Base-by-base conservation (phyloP, 129 eudicot species). In the Artemisia tridentata region DNA sequence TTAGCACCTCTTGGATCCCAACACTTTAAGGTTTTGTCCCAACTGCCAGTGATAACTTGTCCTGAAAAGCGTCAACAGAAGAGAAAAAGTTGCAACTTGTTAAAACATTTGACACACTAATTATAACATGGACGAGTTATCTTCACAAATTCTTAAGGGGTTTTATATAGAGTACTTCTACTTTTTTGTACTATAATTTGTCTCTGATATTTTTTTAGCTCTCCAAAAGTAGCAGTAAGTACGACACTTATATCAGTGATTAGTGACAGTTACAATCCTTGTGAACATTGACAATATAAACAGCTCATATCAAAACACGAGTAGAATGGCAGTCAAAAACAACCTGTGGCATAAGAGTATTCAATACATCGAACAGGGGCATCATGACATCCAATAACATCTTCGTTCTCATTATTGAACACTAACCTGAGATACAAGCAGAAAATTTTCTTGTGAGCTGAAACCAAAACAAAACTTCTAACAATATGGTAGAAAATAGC, bases 1-100 rank as follows among this genome's bases (percentile, higher is more conserved):
- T 89, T 87, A 53, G 96, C 97, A 69, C 97, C 97, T 84, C 99
- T 86, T 53, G 99, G 99, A 83, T 93, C 99, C 99, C 99, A 93
- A 73, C 99, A 93, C 75, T 93, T 93, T 0, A 93, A 49, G 51
- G 92, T 93, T 82, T 86, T 90, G 88, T 93, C 99, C 97, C 99
- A 93, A 80, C 97, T 93, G 31, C 99, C 99, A 8, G 85, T 89
- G 2, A 93, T 83, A 52, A 93, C 97, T 84, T 93, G 99, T 21
- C 99, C 99, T 90, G 68, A 4, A 31, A 78, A 86, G 63, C 15
- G 25, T 2, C 3, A 5, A 19, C n/a, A 20, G 4, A 31, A 72
- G 70, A 63, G 9, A n/a, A n/a, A 63, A 63, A 11, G 45, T 38
- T 38, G 0, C 45, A 38, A 7, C 45, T 0, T 38, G 45, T 38